Percentiles rank a stretch among this genome's conserved stretches.
Evolutionary conservation across 75 land plant species (phyloP).

Genomic region (Larix kaempferi): DNA sequence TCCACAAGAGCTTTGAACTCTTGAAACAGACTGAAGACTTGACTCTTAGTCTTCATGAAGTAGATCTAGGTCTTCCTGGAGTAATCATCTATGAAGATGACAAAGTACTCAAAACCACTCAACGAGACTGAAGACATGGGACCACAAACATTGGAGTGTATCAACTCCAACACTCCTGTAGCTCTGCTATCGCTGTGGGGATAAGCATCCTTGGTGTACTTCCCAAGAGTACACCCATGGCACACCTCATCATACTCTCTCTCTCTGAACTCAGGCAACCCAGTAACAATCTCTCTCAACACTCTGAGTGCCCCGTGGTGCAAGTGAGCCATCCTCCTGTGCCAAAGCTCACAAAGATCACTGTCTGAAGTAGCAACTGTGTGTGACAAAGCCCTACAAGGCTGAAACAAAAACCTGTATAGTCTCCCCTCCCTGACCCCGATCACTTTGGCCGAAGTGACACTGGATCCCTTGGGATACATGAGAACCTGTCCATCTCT

Average conservation of each 20-base stretch:
- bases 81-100: constrained; percentile 27
- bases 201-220: not conserved
- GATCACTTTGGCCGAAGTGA: not conserved
- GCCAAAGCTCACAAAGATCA: not conserved
- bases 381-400: not conserved
- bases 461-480: not conserved
- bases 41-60: constrained; percentile 19
- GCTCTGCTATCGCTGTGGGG: not conserved
- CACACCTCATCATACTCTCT: not conserved
- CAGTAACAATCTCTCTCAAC: not conserved
- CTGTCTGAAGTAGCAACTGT: not conserved
- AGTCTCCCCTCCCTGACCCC: not conserved
- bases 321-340: not conserved
- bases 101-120: constrained; percentile 15
- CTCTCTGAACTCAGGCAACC: not conserved
- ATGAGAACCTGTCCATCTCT: not conserved
- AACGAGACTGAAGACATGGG: not conserved
- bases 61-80: constrained; percentile 23
- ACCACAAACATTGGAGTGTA: not conserved
- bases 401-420: not conserved
- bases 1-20: constrained; percentile 21
- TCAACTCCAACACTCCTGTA: not conserved
- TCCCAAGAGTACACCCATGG: not conserved
- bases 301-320: not conserved
- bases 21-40: constrained; percentile 11